Evolutionary conservation across 2,329 filamentous ascomycete genomes (phyloP), one percentile per base, ranked within the genome.

Genomic region (Talaromyces piceae): DNA sequence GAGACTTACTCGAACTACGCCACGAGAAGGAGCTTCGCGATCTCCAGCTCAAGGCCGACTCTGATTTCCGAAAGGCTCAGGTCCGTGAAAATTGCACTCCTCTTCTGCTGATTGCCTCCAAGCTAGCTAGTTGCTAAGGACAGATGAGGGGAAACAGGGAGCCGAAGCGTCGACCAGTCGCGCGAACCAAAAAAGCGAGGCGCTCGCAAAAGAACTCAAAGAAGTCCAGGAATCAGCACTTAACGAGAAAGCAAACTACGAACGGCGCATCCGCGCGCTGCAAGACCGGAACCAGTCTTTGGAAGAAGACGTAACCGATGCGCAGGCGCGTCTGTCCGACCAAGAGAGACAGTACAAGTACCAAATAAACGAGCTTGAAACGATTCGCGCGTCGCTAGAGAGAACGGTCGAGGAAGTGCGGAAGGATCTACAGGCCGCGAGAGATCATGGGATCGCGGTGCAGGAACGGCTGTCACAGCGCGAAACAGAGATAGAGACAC

Each of bases 1-100:
- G 87, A 59, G 89, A 95, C 52, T 80, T 96, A 61, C 76, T 83
- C 45, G 78, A 82, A 8, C 76, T 95, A 13, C 84, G 88, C 55
- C 87, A 93, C 59, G 86, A 89, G 57, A 87, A 88, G 60, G 91
- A 95, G 61, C 69, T 95, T 20, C 83, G 91, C 55, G 89, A 95
- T 51, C 78, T 85, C 1, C 84, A 88, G 58, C 78, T 84, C 45
- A 87, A 86, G 56, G 86, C 88, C n/a, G 90, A 96, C 61, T 84
- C 88, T 7, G 91, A 95, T 63, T 90, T 87, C 62, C 85, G 88
- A 61, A 79, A 79, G 57, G 77, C 79, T 27, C 77, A 81, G 67
- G 77, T 78, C 47, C 43, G 64, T 57, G n/a, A n/a, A n/a, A n/a
- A n/a, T n/a, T n/a, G n/a, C n/a, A n/a, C n/a, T n/a, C n/a, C n/a